phyloP scores from a whole-genome alignment of 345 rosid genomes.

The Hibiscus mutabilis region DNA sequence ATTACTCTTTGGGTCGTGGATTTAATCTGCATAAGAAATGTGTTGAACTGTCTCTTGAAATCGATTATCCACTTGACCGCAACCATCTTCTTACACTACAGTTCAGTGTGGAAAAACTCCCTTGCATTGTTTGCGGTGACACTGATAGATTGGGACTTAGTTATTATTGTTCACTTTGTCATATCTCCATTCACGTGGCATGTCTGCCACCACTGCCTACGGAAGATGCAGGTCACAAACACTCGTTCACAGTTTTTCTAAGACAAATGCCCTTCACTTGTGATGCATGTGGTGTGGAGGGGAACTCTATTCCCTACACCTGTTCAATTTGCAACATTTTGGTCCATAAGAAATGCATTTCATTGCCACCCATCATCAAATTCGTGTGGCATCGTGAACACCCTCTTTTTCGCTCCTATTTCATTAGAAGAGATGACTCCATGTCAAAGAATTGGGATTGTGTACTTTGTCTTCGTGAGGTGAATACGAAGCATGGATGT shows the following conservation, averaged over 20 bases:
- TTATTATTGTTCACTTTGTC: background rate
- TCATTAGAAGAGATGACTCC: background rate
- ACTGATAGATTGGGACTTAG: rapidly evolving
- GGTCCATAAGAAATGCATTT: background rate
- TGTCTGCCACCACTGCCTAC: background rate
- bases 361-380: background rate
- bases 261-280: too few relatives aligned
- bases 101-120: too few relatives aligned
- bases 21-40: slow-evolving; percentile 3
- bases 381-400: background rate
- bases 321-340: background rate
- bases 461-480: background rate
- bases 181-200: background rate
- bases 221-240: background rate
- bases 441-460: background rate
- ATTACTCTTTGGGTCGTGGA: background rate
- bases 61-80: background rate
- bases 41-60: background rate
- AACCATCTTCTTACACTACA: slow-evolving; percentile 9
- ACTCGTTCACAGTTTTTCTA: background rate
- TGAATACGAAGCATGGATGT: background rate
- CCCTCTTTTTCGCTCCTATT: background rate
- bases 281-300: background rate
- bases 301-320: background rate
- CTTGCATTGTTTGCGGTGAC: background rate